These are phyloP conservation scores for Rugosomyces carneus DNA, from an alignment of 1,284 basidiomycete genomes.

Conservation along the genomic window DNA sequence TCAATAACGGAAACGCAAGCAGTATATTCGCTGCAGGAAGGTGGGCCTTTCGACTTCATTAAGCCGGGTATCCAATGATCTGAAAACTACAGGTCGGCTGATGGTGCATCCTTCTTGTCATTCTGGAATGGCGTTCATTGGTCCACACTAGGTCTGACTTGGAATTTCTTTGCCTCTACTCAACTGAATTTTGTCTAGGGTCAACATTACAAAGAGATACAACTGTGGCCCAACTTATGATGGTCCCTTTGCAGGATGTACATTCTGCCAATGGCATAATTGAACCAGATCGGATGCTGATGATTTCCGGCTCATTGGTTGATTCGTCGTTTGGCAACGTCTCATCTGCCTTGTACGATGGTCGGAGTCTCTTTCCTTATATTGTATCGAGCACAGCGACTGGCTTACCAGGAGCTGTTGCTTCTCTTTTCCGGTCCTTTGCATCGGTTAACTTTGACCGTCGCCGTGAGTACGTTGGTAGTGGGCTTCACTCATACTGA, in stretches of 20 bases:
- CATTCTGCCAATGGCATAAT: conserved; percentile 70
- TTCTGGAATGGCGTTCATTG: conserved; percentile 81
- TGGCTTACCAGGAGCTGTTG: conserved; percentile 70
- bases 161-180: not conserved
- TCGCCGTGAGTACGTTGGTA: conserved; percentile 46
- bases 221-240: conserved; percentile 76
- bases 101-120: conserved; percentile 66
- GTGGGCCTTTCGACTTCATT: conserved; percentile 32
- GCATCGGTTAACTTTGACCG: conserved; percentile 69
- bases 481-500: conserved; percentile 1
- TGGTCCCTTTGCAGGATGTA: conserved; percentile 81
- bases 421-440: conserved; percentile 80
- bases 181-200: conserved; percentile 27
- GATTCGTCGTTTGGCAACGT: conserved; percentile 72
- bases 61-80: not conserved
- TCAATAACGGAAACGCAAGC: conserved; percentile 75
- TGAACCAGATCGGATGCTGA: conserved; percentile 82
- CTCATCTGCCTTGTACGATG: conserved; percentile 86
- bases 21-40: conserved; percentile 90
- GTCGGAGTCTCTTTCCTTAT: conserved; percentile 79
- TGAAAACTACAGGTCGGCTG: conserved; percentile 35
- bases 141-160: conserved; percentile 52
- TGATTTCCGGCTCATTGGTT: conserved; percentile 80
- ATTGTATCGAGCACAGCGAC: conserved; percentile 63
- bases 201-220: conserved; percentile 49